Conservation (phyloP, 768 basidiomycete genomes). For the Termitomyces sp. region DNA sequence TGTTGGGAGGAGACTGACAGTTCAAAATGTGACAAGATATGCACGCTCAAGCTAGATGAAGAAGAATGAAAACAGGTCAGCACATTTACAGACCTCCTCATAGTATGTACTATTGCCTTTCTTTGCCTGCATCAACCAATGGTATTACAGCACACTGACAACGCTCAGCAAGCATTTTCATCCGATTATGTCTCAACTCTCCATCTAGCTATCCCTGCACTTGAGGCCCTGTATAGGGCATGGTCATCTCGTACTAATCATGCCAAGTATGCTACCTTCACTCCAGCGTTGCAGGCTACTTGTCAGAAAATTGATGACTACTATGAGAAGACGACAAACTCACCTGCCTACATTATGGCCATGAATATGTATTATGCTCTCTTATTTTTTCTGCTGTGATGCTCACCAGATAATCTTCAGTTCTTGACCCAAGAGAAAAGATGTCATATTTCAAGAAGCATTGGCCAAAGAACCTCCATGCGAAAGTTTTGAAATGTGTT, state of each 20-base stretch:
- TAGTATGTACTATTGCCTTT: neutral
- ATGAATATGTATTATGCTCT: slow-evolving; percentile 25
- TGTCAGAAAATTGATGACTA: slow-evolving; percentile 33
- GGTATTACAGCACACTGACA: neutral
- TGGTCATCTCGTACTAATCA: neutral
- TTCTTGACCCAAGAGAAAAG: slow-evolving; percentile 27
- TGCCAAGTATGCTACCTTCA: neutral
- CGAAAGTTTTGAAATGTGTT: slow-evolving; percentile 12
- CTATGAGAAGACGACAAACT: slow-evolving; percentile 25
- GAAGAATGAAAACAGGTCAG: neutral
- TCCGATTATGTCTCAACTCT: slow-evolving; percentile 1
- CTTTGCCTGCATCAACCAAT: neutral
- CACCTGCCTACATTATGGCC: neutral
- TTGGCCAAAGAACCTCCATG: slow-evolving; percentile 23
- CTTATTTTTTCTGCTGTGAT: no score
- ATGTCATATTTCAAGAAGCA: slow-evolving; percentile 24
- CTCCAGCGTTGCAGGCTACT: slow-evolving; percentile 24
- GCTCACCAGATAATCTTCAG: slow-evolving; percentile 3
- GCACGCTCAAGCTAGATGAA: neutral
- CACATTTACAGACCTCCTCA: neutral
- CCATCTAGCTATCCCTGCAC: slow-evolving; percentile 8
- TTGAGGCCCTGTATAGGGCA: neutral
- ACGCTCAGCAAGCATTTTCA: neutral
- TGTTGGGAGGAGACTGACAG: neutral
- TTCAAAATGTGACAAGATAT: neutral